phyloP scores from a whole-genome alignment of 192 early-diverging fungal species.

The Rhizophagus clarus region DNA sequence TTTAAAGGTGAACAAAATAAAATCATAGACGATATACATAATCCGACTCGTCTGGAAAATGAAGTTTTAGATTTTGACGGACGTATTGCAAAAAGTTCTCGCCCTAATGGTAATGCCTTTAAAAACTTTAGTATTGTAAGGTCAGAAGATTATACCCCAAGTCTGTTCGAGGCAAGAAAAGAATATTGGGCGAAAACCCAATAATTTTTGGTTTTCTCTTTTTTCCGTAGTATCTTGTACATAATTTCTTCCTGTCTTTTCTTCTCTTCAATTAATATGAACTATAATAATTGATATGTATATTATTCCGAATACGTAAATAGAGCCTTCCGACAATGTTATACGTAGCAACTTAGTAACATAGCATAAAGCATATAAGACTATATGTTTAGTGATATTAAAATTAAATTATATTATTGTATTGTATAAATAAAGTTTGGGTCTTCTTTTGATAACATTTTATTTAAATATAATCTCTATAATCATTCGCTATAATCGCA shows the following conservation, averaged over 20 bases:
- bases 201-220: background rate
- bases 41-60: slow-evolving; percentile 46
- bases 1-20: background rate
- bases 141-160: background rate
- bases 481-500: too few relatives aligned
- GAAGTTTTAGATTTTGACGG: slow-evolving; percentile 48
- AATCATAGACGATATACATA: slow-evolving; percentile 28
- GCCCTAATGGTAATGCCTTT: slow-evolving; percentile 54
- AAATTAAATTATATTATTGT: too few relatives aligned
- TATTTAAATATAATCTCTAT: too few relatives aligned
- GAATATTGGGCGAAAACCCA: slow-evolving; percentile 16
- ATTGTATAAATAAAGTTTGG: too few relatives aligned
- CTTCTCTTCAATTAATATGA: background rate
- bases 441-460: too few relatives aligned
- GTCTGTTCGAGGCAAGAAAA: slow-evolving; percentile 6
- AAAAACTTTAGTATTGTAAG: slow-evolving; percentile 10
- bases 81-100: slow-evolving; percentile 40
- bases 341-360: background rate
- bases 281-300: background rate
- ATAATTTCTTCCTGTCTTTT: background rate
- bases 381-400: too few relatives aligned
- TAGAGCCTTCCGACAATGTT: too few relatives aligned
- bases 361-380: too few relatives aligned
- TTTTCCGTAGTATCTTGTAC: background rate
- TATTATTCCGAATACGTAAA: background rate